Percentiles rank a stretch among this genome's conserved stretches.
Evolutionary conservation across 768 basidiomycete species (phyloP).

Genomic region (Porpolomopsis calyptriformis): DNA sequence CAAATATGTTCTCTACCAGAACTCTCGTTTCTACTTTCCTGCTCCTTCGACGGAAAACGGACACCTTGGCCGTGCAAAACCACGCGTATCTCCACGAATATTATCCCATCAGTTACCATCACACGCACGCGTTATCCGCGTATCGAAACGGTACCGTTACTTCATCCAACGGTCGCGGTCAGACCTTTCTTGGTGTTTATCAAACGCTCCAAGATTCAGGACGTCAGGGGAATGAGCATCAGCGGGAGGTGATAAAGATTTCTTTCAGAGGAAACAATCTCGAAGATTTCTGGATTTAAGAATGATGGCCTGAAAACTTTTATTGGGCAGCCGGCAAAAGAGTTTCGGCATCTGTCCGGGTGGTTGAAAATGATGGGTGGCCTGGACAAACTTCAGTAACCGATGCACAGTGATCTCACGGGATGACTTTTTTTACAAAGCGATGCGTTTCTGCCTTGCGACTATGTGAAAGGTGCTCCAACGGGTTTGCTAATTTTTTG

Average conservation of each 20-base stretch:
- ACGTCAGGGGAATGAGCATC: slow-evolving; percentile 10
- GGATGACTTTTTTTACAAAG: not conserved
- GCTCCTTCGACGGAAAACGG: slow-evolving; percentile 10
- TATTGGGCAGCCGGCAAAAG: slow-evolving; percentile 42
- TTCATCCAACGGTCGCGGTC: slow-evolving; percentile 59
- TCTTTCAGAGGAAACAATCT: slow-evolving; percentile 33
- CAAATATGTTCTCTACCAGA: slow-evolving; percentile 11
- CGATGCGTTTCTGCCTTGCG: no score
- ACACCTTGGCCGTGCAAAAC: slow-evolving; percentile 5
- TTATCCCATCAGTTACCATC: slow-evolving; percentile 54
- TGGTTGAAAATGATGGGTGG: slow-evolving; percentile 40
- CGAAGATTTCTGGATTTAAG: slow-evolving; percentile 28
- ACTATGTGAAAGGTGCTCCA: no score
- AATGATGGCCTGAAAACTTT: slow-evolving; percentile 25
- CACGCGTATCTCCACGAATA: slow-evolving; percentile 59
- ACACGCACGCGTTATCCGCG: slow-evolving; percentile 49
- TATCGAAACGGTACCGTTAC: slow-evolving; percentile 54
- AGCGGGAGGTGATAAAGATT: slow-evolving; percentile 21
- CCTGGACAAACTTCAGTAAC: slow-evolving; percentile 13
- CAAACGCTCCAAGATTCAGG: slow-evolving; percentile 11
- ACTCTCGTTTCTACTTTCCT: slow-evolving; percentile 11
- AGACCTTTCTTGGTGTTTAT: slow-evolving; percentile 60
- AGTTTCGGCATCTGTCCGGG: slow-evolving; percentile 30
- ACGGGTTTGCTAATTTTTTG: no score
- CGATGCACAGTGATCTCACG: not conserved